Evolutionary conservation across 768 basidiomycete species (phyloP).

Genomic region (Scleroderma citrinum): DNA sequence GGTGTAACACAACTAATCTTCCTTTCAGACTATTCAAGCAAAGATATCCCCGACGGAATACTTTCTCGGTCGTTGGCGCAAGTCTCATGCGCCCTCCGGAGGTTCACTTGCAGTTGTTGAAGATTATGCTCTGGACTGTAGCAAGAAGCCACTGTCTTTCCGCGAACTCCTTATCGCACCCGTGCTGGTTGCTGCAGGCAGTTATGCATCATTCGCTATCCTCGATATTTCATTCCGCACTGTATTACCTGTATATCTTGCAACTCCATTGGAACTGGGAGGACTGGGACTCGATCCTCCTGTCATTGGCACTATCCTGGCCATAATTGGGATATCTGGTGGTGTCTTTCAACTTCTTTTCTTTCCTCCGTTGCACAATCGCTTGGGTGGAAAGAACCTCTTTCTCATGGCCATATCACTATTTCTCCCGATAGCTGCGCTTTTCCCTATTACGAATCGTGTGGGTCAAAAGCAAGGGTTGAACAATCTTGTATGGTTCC

Average conservation of each 20-base stretch:
- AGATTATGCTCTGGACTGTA: constrained; percentile 14
- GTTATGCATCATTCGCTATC: constrained; percentile 61
- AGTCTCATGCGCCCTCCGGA: constrained; percentile 6
- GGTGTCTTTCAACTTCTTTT: constrained; percentile 62
- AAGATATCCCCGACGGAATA: constrained; percentile 29
- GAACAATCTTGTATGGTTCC: constrained; percentile 39
- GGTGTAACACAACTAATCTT: not conserved
- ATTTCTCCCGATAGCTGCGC: constrained; percentile 54
- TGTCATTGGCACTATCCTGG: constrained; percentile 59
- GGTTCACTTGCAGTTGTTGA: constrained; percentile 3
- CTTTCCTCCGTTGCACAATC: constrained; percentile 56
- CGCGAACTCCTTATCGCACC: constrained; percentile 44
- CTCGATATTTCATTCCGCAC: constrained; percentile 63
- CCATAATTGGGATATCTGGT: constrained; percentile 54
- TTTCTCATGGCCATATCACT: constrained; percentile 36
- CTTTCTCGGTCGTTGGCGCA: constrained; percentile 21
- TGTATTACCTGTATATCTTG: constrained; percentile 63
- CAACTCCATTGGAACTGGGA: constrained; percentile 63
- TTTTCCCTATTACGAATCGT: constrained; percentile 42
- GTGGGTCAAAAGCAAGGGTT: constrained; percentile 51
- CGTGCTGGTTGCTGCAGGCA: constrained; percentile 55
- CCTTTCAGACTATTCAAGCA: constrained; percentile 26
- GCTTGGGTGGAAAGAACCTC: constrained; percentile 60
- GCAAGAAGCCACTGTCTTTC: constrained; percentile 39
- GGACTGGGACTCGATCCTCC: constrained; percentile 67